Conservation (phyloP, 2,329 filamentous ascomycete species). For the Pyrenophora graminea region DNA sequence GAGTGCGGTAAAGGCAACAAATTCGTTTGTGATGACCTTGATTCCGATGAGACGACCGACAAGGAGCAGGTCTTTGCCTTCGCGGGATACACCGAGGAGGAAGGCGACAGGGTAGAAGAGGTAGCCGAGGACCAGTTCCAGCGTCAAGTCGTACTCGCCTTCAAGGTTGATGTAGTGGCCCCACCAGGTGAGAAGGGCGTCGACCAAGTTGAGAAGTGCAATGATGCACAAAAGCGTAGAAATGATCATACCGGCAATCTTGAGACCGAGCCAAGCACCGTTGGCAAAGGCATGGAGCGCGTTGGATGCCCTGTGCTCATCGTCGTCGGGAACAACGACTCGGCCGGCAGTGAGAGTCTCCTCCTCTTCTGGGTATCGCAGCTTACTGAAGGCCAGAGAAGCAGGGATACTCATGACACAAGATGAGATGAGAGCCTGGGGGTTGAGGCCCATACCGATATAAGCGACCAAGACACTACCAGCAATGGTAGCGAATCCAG, state of each 20-base stretch:
- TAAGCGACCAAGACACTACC: conserved; percentile 86
- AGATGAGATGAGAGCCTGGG: conserved; percentile 83
- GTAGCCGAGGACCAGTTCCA: conserved; percentile 78
- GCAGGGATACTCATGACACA: conserved; percentile 97
- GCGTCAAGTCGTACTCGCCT: conserved; percentile 67
- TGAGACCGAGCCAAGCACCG: conserved; percentile 82
- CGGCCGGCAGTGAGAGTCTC: conserved; percentile 82
- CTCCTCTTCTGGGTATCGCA: conserved; percentile 86
- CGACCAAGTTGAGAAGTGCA: conserved; percentile 72
- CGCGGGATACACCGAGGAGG: conserved; percentile 74
- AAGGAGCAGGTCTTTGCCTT: conserved; percentile 63
- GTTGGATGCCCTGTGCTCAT: conserved; percentile 76
- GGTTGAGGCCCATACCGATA: conserved; percentile 79
- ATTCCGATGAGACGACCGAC: conserved; percentile 80
- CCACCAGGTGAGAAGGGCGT: conserved; percentile 83
- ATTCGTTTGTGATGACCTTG: conserved; percentile 88
- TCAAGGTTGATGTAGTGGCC: conserved; percentile 76
- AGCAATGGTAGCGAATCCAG: conserved; percentile 89
- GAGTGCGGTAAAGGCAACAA: conserved; percentile 69
- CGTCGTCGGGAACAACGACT: conserved; percentile 78
- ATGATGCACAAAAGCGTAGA: conserved; percentile 83
- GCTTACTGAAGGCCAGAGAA: conserved; percentile 84
- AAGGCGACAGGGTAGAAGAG: conserved; percentile 78
- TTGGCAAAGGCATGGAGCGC: conserved; percentile 83
- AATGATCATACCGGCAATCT: conserved; percentile 82